phyloP scores from a whole-genome alignment of 2,329 filamentous ascomycete species.

The Pleomassaria siparia region DNA sequence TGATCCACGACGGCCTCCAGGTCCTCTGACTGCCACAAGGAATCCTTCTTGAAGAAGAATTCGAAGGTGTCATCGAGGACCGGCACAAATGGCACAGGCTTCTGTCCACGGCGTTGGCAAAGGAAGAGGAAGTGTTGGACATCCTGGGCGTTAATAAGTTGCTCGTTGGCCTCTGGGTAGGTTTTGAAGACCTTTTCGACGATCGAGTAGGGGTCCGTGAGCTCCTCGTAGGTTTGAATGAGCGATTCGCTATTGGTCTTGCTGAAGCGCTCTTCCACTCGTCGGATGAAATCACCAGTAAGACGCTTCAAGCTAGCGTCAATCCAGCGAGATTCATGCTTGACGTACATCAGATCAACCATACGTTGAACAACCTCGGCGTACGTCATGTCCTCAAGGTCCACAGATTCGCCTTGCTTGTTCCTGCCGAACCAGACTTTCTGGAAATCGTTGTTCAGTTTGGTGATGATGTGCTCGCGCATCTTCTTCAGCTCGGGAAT shows the following conservation, averaged over 20 bases:
- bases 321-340: conserved; percentile 50
- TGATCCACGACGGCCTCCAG: conserved; percentile 93
- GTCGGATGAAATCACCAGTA: conserved; percentile 93
- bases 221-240: conserved; percentile 86
- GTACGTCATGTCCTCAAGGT: conserved; percentile 54
- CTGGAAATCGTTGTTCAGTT: conserved; percentile 52
- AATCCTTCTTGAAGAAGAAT: conserved; percentile 99
- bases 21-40: conserved; percentile 98
- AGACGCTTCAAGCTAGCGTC: conserved; percentile 73
- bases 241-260: conserved; percentile 73
- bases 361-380: conserved; percentile 49
- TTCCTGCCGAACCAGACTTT: conserved; percentile 54
- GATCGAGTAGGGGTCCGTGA: conserved; percentile 76
- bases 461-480: conserved; percentile 49
- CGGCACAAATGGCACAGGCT: conserved; percentile 95
- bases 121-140: conserved; percentile 95
- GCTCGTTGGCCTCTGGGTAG: conserved; percentile 83
- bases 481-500: conserved; percentile 46
- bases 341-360: conserved; percentile 51
- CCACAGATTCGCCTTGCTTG: conserved; percentile 45
- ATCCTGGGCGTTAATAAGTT: conserved; percentile 97
- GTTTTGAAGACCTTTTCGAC: conserved; percentile 77
- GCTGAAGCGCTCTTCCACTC: conserved; percentile 95
- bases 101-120: conserved; percentile 88
- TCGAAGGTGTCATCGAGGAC: conserved; percentile 96